Evolutionary conservation across 2,329 filamentous ascomycete species (phyloP).

Genomic region (Cladophialophora yegresii): DNA sequence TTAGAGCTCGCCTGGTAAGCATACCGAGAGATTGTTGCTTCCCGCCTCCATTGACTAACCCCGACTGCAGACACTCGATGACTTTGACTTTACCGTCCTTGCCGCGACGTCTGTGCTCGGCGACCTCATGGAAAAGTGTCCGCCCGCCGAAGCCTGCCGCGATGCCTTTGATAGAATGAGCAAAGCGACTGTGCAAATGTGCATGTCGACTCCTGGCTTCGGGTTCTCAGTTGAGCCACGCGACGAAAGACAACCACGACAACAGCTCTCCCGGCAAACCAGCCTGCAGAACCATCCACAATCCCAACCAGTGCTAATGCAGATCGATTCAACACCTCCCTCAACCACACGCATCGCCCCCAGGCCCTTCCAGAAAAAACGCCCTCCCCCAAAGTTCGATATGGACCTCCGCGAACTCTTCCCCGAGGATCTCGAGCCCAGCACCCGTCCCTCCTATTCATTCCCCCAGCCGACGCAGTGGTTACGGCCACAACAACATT

Average conservation of each 20-base stretch:
- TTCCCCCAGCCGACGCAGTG: slow-evolving; percentile 25
- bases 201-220: slow-evolving; percentile 81
- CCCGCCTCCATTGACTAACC: slow-evolving; percentile 22
- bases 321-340: slow-evolving; percentile 25
- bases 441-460: slow-evolving; percentile 27
- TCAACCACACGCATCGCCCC: slow-evolving; percentile 19
- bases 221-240: slow-evolving; percentile 48
- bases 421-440: slow-evolving; percentile 46
- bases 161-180: slow-evolving; percentile 95
- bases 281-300: slow-evolving; percentile 38
- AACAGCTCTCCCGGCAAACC: slow-evolving; percentile 41
- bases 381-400: slow-evolving; percentile 59
- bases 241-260: slow-evolving; percentile 19
- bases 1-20: slow-evolving; percentile 79
- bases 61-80: slow-evolving; percentile 69
- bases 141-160: slow-evolving; percentile 88
- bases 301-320: slow-evolving; percentile 30
- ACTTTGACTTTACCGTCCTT: slow-evolving; percentile 95
- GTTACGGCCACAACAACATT: slow-evolving; percentile 12
- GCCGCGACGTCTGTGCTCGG: slow-evolving; percentile 89
- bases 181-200: slow-evolving; percentile 94
- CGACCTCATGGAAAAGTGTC: slow-evolving; percentile 91
- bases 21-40: not conserved
- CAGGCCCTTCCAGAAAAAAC: slow-evolving; percentile 29
- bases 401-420: slow-evolving; percentile 58